phyloP scores from a whole-genome alignment of 352 stramenopile genomes.

The Peronospora destructor region DNA sequence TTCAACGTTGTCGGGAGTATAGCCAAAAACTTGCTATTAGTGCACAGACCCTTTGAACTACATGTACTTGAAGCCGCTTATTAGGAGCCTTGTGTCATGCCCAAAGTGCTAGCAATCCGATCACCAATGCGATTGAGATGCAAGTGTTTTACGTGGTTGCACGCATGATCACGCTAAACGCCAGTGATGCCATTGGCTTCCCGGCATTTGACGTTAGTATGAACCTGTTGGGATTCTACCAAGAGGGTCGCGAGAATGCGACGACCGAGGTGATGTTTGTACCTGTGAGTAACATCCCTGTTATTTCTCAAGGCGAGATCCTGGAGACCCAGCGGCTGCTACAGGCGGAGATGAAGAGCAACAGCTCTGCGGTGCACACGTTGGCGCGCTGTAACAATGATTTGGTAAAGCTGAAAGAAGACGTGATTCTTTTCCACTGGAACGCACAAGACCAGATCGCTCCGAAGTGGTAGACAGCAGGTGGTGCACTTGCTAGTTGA shows the following conservation, averaged over 20 bases:
- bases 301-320: conserved; percentile 67
- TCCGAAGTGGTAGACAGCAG: conserved; percentile 30
- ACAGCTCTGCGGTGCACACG: conserved; percentile 63
- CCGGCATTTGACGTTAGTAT: conserved; percentile 61
- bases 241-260: conserved; percentile 61
- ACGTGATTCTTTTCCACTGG: conserved; percentile 83
- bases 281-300: conserved; percentile 62
- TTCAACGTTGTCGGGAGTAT: too few relatives aligned
- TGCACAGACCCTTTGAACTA: too few relatives aligned
- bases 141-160: conserved; percentile 72
- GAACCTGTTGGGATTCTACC: conserved; percentile 78
- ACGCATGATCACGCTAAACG: conserved; percentile 63
- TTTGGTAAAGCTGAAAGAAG: conserved; percentile 79
- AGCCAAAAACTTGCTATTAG: too few relatives aligned
- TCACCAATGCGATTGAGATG: too few relatives aligned
- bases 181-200: conserved; percentile 68
- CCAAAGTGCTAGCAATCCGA: conserved; percentile 24
- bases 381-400: conserved; percentile 72
- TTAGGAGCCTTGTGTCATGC: too few relatives aligned
- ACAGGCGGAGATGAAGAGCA: conserved; percentile 62
- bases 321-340: conserved; percentile 58
- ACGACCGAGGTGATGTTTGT: conserved; percentile 80
- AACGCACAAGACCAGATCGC: conserved; percentile 61
- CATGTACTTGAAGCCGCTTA: too few relatives aligned
- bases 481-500: too few relatives aligned